These are phyloP conservation scores for Suhomyces sp. DNA, from an alignment of 805 yeast species.

Conservation along the genomic window DNA sequence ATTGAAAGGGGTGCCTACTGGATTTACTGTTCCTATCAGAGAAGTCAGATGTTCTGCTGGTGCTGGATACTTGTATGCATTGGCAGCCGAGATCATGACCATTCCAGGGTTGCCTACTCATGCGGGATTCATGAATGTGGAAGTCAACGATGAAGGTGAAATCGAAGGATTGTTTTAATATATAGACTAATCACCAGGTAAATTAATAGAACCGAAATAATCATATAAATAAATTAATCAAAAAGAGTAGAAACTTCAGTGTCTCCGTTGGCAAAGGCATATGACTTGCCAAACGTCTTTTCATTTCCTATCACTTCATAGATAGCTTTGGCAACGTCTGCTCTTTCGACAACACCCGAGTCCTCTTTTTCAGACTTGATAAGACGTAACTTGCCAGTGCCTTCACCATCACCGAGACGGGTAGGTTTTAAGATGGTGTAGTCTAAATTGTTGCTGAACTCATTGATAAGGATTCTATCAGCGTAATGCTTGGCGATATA, in stretches of 20 bases:
- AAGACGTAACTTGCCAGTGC: constrained; percentile 41
- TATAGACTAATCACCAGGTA: not conserved
- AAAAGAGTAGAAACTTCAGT: constrained; percentile 15
- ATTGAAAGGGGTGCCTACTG: constrained; percentile 80
- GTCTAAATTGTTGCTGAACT: constrained; percentile 38
- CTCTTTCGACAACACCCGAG: constrained; percentile 39
- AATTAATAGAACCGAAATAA: not conserved
- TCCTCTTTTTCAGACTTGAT: constrained; percentile 20
- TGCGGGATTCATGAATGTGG: constrained; percentile 84
- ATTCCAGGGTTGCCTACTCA: constrained; percentile 85
- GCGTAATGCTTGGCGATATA: constrained; percentile 63
- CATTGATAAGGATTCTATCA: constrained; percentile 42
- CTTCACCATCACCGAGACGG: constrained; percentile 34
- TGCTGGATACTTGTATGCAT: constrained; percentile 80
- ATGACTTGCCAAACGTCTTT: constrained; percentile 41
- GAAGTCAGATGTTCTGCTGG: constrained; percentile 77
- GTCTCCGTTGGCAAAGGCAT: constrained; percentile 46
- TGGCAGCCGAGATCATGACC: constrained; percentile 84
- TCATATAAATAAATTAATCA: not conserved
- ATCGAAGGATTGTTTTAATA: constrained; percentile 83
- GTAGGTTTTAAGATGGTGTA: constrained; percentile 62
- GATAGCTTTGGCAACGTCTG: constrained; percentile 54
- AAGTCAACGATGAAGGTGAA: constrained; percentile 78
- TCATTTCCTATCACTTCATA: constrained; percentile 33
- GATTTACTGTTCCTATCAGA: constrained; percentile 75